Evolutionary conservation across 371 early-diverging fungal genomes (phyloP).

Genomic region (Rhizomucor pusillus): DNA sequence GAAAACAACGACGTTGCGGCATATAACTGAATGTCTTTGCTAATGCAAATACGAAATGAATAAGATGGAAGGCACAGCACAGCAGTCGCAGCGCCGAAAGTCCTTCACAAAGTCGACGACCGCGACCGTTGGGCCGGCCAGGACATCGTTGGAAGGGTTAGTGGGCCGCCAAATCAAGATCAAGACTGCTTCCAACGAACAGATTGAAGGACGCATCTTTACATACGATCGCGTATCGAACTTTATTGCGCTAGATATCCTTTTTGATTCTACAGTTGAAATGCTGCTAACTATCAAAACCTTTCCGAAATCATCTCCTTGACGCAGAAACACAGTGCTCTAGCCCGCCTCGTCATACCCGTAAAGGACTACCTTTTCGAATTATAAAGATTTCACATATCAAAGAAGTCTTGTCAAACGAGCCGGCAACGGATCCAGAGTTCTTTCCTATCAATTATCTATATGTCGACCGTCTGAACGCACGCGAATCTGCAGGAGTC

Average conservation of each 20-base stretch:
- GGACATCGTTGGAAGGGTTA: slow-evolving; percentile 20
- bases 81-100: slow-evolving; percentile 11
- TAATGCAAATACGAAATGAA: no score
- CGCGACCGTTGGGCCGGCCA: not conserved
- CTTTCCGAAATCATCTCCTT: no score
- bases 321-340: slow-evolving; percentile 22
- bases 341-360: slow-evolving; percentile 9
- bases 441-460: slow-evolving; percentile 32
- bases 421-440: slow-evolving; percentile 30
- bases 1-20: no score
- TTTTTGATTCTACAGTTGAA: slow-evolving; percentile 25
- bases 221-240: slow-evolving; percentile 61
- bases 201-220: slow-evolving; percentile 60
- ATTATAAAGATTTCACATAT: slow-evolving; percentile 61
- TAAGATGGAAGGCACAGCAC: slow-evolving; percentile 13
- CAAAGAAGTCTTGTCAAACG: slow-evolving; percentile 51
- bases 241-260: slow-evolving; percentile 68
- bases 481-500: slow-evolving; percentile 61
- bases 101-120: slow-evolving; percentile 7
- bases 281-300: slow-evolving; percentile 8
- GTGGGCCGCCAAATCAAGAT: slow-evolving; percentile 54
- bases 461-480: slow-evolving; percentile 55
- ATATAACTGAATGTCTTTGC: no score
- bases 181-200: slow-evolving; percentile 54
- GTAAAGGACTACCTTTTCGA: slow-evolving; percentile 40